Percentiles rank a stretch among this genome's conserved stretches.
phyloP scores from a whole-genome alignment of 2,329 filamentous ascomycete species.

The Aspergillus alliaceus region DNA sequence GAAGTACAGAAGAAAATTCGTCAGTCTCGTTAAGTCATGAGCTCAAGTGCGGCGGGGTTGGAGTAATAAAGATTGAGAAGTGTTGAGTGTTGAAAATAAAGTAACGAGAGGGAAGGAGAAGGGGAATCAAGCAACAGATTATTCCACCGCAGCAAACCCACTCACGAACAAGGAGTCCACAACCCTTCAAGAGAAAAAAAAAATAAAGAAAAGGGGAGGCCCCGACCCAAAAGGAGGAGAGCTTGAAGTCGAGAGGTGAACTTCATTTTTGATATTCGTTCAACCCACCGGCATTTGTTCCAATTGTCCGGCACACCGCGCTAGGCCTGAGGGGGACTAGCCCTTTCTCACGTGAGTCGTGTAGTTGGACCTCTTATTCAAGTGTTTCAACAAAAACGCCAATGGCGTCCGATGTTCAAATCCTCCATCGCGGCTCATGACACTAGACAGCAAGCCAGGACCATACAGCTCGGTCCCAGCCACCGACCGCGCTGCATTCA shows the following conservation, averaged over 20 bases:
- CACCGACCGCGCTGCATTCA: neutral
- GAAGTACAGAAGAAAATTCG: slow-evolving; percentile 39
- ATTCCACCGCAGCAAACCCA: neutral
- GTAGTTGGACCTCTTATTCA: slow-evolving; percentile 8
- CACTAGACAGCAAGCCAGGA: neutral
- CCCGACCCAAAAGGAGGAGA: slow-evolving; percentile 13
- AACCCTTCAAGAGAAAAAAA: slow-evolving; percentile 11
- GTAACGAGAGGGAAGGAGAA: slow-evolving; percentile 12
- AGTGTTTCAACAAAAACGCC: neutral
- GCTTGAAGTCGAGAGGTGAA: slow-evolving; percentile 7
- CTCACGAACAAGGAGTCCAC: slow-evolving; percentile 1
- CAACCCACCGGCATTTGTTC: slow-evolving; percentile 17
- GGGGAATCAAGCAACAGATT: neutral
- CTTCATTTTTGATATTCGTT: slow-evolving; percentile 21
- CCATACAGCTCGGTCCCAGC: neutral
- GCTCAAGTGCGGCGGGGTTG: slow-evolving; percentile 21
- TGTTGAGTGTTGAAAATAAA: neutral
- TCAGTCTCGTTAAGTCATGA: slow-evolving; percentile 44
- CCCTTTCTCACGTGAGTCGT: slow-evolving; percentile 19
- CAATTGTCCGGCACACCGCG: slow-evolving; percentile 13
- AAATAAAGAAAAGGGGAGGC: slow-evolving; percentile 9
- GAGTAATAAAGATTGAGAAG: slow-evolving; percentile 14
- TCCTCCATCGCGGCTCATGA: neutral
- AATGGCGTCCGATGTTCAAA: neutral
- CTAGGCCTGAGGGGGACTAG: slow-evolving; percentile 20